Evolutionary conservation across 106 monocot species (phyloP).

Genomic region (Dioscorea alata): DNA sequence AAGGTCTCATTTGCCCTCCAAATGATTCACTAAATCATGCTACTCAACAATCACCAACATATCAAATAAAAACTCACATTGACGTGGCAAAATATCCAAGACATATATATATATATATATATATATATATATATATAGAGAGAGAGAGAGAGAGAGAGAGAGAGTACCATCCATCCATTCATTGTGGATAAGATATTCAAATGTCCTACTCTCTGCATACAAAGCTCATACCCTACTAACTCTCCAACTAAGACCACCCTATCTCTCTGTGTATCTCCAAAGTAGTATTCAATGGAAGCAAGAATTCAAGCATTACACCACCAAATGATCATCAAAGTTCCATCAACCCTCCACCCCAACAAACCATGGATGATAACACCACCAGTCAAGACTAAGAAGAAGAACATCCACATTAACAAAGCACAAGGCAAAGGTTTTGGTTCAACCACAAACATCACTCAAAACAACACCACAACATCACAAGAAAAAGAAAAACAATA

Average conservation of each 20-base stretch:
- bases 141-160: too few species aligned
- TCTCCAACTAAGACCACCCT: background rate
- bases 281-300: background rate
- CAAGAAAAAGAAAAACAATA: background rate
- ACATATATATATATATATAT: too few species aligned
- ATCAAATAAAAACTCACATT: too few species aligned
- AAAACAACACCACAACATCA: background rate
- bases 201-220: background rate
- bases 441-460: background rate
- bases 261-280: too few species aligned
- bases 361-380: background rate
- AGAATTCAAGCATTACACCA: background rate
- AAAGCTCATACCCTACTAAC: background rate
- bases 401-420: background rate
- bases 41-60: too few species aligned
- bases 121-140: too few species aligned
- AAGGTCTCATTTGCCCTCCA: too few species aligned
- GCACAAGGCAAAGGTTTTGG: constrained; percentile 33
- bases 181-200: background rate
- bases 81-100: too few species aligned
- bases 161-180: too few species aligned
- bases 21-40: too few species aligned
- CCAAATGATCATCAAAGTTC: background rate
- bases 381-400: background rate
- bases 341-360: background rate